These are phyloP conservation scores for Tagetes patula DNA, from an alignment of 129 eudicot species.

Conservation along the genomic window DNA sequence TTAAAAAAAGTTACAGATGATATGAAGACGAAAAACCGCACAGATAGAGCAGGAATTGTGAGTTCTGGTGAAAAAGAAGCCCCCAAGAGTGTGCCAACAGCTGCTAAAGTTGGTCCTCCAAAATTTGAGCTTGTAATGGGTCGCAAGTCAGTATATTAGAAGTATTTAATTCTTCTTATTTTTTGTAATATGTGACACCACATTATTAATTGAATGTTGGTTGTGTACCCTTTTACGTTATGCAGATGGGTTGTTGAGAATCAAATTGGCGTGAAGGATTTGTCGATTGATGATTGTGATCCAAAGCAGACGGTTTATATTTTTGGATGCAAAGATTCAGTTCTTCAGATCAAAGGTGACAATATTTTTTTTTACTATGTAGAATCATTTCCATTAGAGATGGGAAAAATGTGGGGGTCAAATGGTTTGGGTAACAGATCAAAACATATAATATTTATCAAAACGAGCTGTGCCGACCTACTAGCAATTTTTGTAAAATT, in stretches of 20 bases:
- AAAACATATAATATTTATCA: neutral
- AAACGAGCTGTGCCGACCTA: neutral
- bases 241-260: slow-evolving; percentile 95
- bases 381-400: neutral
- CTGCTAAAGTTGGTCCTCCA: slow-evolving; percentile 74
- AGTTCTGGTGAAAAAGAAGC: slow-evolving; percentile 52
- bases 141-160: slow-evolving; percentile 69
- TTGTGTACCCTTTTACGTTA: slow-evolving; percentile 17
- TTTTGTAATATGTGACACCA: neutral
- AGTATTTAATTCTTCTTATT: neutral
- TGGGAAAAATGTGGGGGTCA: neutral
- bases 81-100: slow-evolving; percentile 43
- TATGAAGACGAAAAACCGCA: slow-evolving; percentile 88
- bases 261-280: slow-evolving; percentile 73
- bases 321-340: slow-evolving; percentile 93
- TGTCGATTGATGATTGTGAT: slow-evolving; percentile 87
- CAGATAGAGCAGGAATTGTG: slow-evolving; percentile 69
- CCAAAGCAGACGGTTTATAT: slow-evolving; percentile 81
- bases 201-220: neutral
- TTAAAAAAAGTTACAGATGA: slow-evolving; percentile 85
- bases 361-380: neutral
- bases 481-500: neutral
- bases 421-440: neutral
- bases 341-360: slow-evolving; percentile 81
- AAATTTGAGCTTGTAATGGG: slow-evolving; percentile 97